Percentiles rank a stretch among this genome's conserved stretches.
Conservation (phyloP, 1,284 basidiomycete species). For the Apiotrichum mycotoxinovorans region DNA sequence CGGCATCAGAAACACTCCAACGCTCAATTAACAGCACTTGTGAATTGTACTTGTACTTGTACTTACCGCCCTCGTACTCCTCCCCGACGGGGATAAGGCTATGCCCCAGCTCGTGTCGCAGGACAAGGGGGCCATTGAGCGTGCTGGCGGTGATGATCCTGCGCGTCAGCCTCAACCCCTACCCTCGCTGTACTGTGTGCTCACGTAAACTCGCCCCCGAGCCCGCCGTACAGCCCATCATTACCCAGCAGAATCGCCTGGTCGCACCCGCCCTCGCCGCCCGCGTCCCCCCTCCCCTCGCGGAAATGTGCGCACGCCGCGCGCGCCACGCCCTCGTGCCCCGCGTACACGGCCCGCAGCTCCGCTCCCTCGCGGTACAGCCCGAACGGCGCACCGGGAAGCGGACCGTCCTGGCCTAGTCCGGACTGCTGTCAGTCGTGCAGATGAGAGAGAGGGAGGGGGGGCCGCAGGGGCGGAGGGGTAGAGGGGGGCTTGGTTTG, state of each 20-base stretch:
- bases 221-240: conserved; percentile 73
- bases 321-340: conserved; percentile 62
- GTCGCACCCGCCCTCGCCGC: conserved; percentile 59
- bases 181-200: too few relatives aligned
- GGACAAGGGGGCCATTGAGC: conserved; percentile 71
- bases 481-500: too few relatives aligned
- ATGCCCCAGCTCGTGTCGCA: conserved; percentile 73
- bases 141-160: conserved; percentile 74
- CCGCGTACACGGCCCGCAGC: conserved; percentile 70
- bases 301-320: conserved; percentile 60
- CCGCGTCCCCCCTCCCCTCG: too few relatives aligned
- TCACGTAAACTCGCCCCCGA: conserved; percentile 78
- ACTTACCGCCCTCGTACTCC: conserved; percentile 71
- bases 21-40: not conserved
- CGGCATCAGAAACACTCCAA: too few relatives aligned
- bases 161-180: conserved; percentile 9
- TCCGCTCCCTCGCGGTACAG: conserved; percentile 75
- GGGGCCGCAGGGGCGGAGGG: too few relatives aligned
- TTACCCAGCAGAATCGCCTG: conserved; percentile 76
- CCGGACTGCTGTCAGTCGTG: conserved; percentile 59
- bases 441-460: too few relatives aligned
- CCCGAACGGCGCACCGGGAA: conserved; percentile 68
- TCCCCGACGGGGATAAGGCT: conserved; percentile 62
- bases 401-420: conserved; percentile 64
- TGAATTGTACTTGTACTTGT: too few relatives aligned